These are phyloP conservation scores for Paraglomus brasilianum DNA, from an alignment of 192 early-diverging fungal genomes.

Conservation along the genomic window DNA sequence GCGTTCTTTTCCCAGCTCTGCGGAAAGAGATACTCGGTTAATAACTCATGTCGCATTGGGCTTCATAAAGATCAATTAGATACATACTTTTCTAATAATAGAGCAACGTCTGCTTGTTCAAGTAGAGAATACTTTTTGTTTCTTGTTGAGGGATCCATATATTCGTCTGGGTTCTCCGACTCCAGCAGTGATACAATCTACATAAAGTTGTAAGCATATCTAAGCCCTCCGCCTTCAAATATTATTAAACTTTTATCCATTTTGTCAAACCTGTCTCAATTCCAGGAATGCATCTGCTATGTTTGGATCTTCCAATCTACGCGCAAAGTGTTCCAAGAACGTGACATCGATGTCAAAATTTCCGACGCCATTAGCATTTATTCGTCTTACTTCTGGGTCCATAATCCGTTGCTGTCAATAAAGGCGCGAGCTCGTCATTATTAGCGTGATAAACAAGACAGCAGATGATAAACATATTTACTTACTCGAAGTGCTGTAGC, in stretches of 20 bases:
- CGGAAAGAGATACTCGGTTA: too few relatives aligned
- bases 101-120: conserved; percentile 58
- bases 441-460: neutral
- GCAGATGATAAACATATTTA: neutral
- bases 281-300: conserved; percentile 67
- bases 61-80: too few relatives aligned
- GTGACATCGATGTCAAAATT: conserved; percentile 67
- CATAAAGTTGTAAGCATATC: neutral
- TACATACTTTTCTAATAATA: conserved; percentile 82
- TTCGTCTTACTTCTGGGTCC: conserved; percentile 54
- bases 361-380: conserved; percentile 58
- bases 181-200: conserved; percentile 65
- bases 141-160: conserved; percentile 60
- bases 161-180: conserved; percentile 79
- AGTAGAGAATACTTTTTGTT: conserved; percentile 66
- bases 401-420: conserved; percentile 54
- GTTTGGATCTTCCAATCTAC: conserved; percentile 62
- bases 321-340: conserved; percentile 73
- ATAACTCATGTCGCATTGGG: too few relatives aligned
- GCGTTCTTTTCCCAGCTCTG: too few relatives aligned
- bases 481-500: conserved; percentile 62
- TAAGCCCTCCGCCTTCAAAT: conserved; percentile 11
- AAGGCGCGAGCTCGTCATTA: neutral
- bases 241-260: neutral
- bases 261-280: conserved; percentile 63